Evolutionary conservation across 768 basidiomycete genomes (phyloP), one percentile per base, ranked within the genome.

Genomic region (Tylopilus sp.): DNA sequence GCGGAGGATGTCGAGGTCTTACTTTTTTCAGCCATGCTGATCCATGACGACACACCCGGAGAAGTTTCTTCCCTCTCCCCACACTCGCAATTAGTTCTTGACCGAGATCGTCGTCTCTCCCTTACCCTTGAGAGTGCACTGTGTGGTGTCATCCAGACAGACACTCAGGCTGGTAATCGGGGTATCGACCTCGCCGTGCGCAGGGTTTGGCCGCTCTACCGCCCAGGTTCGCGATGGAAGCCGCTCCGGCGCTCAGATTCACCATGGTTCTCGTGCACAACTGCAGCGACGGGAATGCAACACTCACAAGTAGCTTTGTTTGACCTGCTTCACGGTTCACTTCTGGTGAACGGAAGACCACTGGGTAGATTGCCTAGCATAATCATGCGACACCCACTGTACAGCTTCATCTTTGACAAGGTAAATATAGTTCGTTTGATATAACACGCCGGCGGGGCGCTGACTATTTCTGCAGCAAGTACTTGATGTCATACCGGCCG

Each of bases 301-400:
- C 25, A 24, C 10, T 59, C 69, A 6, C 69, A 69, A 24, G 26
- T 9, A 10, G 60, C 69, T 3, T 50, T 63, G 14, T 40, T 60
- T 8, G 61, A 71, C 29, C 5, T 67, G 13, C 43, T 69, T 0
- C 58, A 64, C 21, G 70, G 70, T 1, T 52, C 57, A 1, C 57
- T 71, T 16, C 44, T 72, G 34, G 61, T 71, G 5, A 52, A 69
- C 11, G 71, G 65, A 4, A 65, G 56, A 33, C 59, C 65, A 0
- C 22, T 71, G 6, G 64, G 61, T 0, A 54, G 59, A 26, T 55
- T 71, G 5, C 69, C 71, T 0, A 26, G 26, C 4, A 43, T 17
- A 5, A 59, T 70, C 26, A 42, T 45, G 33, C 45, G 29, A 3
- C 67, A 64, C 40, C 43, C 63, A 4, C 45, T 56, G 1, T 71